Evolutionary conservation across 2,329 filamentous ascomycete species (phyloP).

Genomic region (Celoporthe dispersa): DNA sequence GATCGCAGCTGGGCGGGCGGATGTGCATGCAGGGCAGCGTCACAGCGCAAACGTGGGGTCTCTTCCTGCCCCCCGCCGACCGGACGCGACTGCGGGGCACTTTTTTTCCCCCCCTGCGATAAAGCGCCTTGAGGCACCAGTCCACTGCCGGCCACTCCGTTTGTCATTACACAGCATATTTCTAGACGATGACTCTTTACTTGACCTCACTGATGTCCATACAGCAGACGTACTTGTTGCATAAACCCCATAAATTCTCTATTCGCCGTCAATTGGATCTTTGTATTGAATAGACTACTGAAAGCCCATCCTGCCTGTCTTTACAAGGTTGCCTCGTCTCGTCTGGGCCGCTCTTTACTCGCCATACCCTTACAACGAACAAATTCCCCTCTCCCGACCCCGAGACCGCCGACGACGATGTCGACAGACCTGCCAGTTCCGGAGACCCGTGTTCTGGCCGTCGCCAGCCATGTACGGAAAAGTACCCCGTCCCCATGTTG

Average conservation of each 20-base stretch:
- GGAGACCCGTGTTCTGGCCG: slow-evolving; percentile 74
- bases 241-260: not conserved
- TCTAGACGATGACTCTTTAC: slow-evolving; percentile 21
- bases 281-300: not conserved
- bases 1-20: slow-evolving; percentile 13
- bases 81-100: slow-evolving; percentile 22
- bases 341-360: not conserved
- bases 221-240: slow-evolving; percentile 1
- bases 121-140: not conserved
- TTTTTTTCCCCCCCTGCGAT: slow-evolving; percentile 10
- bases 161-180: slow-evolving; percentile 21
- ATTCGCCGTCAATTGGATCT: not conserved
- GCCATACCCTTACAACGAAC: not conserved
- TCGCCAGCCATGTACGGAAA: slow-evolving; percentile 88
- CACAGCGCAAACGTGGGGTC: slow-evolving; percentile 25
- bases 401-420: slow-evolving; percentile 37
- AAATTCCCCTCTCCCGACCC: not conserved
- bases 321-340: not conserved
- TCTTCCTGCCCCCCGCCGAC: not conserved
- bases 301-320: not conserved
- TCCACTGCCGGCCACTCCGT: slow-evolving; percentile 16
- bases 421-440: slow-evolving; percentile 50
- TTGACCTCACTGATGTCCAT: not conserved
- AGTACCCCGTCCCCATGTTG: slow-evolving; percentile 29
- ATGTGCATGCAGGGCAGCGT: slow-evolving; percentile 15